Percentiles rank a stretch among this genome's conserved stretches.
Evolutionary conservation across 2,329 filamentous ascomycete genomes (phyloP).

Genomic region (Aurifilum marmelostoma): DNA sequence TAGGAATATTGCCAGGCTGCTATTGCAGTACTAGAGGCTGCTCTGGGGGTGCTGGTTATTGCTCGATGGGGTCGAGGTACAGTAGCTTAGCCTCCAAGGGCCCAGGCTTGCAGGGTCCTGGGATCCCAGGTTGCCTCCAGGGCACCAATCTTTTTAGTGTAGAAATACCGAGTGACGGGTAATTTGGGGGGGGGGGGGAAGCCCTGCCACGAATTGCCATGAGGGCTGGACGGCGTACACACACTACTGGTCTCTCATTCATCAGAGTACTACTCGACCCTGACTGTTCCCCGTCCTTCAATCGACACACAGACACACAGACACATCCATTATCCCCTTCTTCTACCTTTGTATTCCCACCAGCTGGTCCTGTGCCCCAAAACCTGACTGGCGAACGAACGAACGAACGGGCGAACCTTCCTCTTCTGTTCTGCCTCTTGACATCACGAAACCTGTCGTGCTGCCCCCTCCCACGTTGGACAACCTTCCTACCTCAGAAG

Average conservation of each 20-base stretch:
- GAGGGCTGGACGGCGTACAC: not conserved
- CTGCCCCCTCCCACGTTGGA: not conserved
- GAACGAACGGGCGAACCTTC: conserved; percentile 4
- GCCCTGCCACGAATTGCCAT: not conserved
- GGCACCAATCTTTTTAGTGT: too few relatives aligned
- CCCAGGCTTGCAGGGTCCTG: not conserved
- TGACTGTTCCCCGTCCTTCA: not conserved
- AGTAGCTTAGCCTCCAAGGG: too few relatives aligned
- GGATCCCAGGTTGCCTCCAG: not conserved
- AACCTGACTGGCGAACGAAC: not conserved
- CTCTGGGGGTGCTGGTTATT: not conserved
- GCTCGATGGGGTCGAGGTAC: too few relatives aligned
- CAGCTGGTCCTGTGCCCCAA: not conserved
- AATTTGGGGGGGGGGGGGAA: not conserved
- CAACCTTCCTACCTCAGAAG: conserved; percentile 16
- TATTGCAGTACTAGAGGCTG: too few relatives aligned
- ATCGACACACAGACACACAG: too few relatives aligned
- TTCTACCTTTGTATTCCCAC: not conserved
- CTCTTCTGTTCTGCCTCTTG: conserved; percentile 8
- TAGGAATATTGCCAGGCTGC: not conserved
- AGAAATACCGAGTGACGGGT: not conserved
- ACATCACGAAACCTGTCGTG: conserved; percentile 5
- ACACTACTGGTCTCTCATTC: not conserved
- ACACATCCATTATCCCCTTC: not conserved
- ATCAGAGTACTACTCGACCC: too few relatives aligned